Base-by-base conservation (phyloP, 371 early-diverging fungal species). In the Thermomucor indicae-seudaticae region DNA sequence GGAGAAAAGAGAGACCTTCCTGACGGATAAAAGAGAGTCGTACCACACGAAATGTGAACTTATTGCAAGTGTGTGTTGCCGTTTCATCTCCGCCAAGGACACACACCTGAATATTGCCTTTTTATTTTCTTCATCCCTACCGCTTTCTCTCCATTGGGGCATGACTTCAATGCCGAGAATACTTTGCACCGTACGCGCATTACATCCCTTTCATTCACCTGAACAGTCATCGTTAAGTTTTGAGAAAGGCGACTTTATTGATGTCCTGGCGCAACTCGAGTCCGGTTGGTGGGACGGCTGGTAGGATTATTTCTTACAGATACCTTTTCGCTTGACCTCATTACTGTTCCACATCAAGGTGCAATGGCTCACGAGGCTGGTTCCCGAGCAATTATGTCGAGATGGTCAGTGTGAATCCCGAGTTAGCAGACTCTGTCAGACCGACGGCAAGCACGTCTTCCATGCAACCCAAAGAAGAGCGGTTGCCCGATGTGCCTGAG, bases 261-360 rank as follows among this genome's bases (percentile, higher is more conserved):
- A 90, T 59, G 94, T 95, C 5, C 72, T 89, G 24, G 71, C 85
- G 2, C 83, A 85, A 53, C 84, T 91, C 47, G 85, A 88, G 50
- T 83, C 90, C 2, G 95, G 95, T 6, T 95, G 95, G 95, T 95
- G 95, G 95, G 88, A 93, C 65, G 91, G 90, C 24, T 65, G 74
- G 74, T 83, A 62, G 57, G 8, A 16, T 27, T 20, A 17, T 4
- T 24, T 42, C 0, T 23, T 1, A n/a, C 2, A 23, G 5, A 22
- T 14, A 19, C 14, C 6, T 4, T 25, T 22, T 28, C 14, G 23
- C 19, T 17, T 30, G 16, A 14, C 12, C 31, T 23, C 43, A 16
- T 16, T 24, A 12, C 24, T 7, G 4, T 3, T 31, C 32, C 41
- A 29, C 24, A 6, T 2, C 7, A 50, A 71, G 72, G 65, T 72